phyloP scores from a whole-genome alignment of 2,329 filamentous ascomycete genomes.

The Lasiodiplodia citricola region DNA sequence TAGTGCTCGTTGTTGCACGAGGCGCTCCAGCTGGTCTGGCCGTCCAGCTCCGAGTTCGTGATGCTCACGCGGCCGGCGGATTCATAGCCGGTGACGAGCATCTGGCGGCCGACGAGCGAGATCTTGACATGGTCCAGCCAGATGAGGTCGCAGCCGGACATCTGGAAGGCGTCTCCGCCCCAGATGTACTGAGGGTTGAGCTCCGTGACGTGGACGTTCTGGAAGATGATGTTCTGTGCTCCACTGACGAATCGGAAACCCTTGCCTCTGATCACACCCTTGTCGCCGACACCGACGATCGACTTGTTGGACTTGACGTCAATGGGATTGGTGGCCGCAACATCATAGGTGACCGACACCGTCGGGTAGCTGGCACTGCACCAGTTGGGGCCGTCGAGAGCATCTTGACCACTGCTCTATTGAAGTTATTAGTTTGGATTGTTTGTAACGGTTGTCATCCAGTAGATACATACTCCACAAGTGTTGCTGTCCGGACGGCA shows the following conservation, averaged over 20 bases:
- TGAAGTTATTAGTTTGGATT: neutral
- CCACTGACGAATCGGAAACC: conserved; percentile 44
- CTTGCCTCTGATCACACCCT: conserved; percentile 50
- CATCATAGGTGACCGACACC: conserved; percentile 39
- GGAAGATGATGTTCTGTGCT: conserved; percentile 46
- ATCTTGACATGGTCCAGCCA: conserved; percentile 43
- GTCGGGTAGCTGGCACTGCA: conserved; percentile 9
- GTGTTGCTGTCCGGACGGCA: conserved; percentile 19
- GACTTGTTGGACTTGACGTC: conserved; percentile 49
- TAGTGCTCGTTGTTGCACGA: conserved; percentile 43
- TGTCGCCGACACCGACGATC: conserved; percentile 48
- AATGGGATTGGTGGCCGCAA: conserved; percentile 37
- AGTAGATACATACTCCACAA: conserved; percentile 38
- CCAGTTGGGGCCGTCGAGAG: conserved; percentile 17
- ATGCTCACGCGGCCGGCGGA: conserved; percentile 49
- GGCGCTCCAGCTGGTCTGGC: conserved; percentile 49
- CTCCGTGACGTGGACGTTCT: conserved; percentile 45
- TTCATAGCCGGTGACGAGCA: conserved; percentile 46
- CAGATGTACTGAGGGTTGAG: conserved; percentile 47
- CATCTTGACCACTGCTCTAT: conserved; percentile 16
- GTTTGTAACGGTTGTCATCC: neutral
- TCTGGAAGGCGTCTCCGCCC: conserved; percentile 47
- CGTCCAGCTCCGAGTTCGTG: conserved; percentile 55
- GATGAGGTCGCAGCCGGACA: conserved; percentile 41
- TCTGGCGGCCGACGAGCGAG: conserved; percentile 53